Percentiles rank a stretch among this genome's conserved stretches.
phyloP scores from a whole-genome alignment of 2,329 filamentous ascomycete genomes.

The Epichloe sylvatica region DNA sequence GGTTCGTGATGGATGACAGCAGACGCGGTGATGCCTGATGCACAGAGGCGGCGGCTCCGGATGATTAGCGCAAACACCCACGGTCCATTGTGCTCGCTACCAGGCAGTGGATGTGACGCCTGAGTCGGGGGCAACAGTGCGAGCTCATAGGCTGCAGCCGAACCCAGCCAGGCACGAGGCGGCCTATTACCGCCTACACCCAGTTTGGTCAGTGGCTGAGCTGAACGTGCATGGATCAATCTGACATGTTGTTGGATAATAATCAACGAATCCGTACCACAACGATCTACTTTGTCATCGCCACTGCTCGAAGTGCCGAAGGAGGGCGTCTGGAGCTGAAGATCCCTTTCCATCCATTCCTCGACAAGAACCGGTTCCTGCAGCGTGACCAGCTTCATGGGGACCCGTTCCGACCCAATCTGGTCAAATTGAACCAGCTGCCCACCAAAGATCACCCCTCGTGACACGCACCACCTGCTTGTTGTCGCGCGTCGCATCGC shows the following conservation, averaged over 20 bases:
- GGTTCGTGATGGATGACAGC: not conserved
- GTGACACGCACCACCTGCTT: not conserved
- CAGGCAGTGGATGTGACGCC: not conserved
- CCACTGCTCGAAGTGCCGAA: not conserved
- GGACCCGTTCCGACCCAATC: not conserved
- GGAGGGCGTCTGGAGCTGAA: not conserved
- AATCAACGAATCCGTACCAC: too few relatives aligned
- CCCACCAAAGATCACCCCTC: not conserved
- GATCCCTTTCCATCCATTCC: not conserved
- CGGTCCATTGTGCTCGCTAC: not conserved
- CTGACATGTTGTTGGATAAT: too few relatives aligned
- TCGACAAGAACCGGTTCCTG: not conserved
- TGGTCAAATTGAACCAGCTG: not conserved
- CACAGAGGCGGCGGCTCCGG: not conserved
- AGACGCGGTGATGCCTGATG: not conserved
- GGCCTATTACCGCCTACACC: not conserved
- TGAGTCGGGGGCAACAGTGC: not conserved
- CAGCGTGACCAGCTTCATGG: constrained; percentile 1
- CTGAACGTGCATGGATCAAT: not conserved
- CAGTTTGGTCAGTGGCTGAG: not conserved
- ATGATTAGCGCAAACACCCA: not conserved
- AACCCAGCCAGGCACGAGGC: constrained; percentile 2
- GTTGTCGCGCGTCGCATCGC: not conserved
- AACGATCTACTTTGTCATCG: not conserved
- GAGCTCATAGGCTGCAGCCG: not conserved